Evolutionary conservation across 2,329 filamentous ascomycete genomes (phyloP).

Genomic region (Fusarium austroafricanum): DNA sequence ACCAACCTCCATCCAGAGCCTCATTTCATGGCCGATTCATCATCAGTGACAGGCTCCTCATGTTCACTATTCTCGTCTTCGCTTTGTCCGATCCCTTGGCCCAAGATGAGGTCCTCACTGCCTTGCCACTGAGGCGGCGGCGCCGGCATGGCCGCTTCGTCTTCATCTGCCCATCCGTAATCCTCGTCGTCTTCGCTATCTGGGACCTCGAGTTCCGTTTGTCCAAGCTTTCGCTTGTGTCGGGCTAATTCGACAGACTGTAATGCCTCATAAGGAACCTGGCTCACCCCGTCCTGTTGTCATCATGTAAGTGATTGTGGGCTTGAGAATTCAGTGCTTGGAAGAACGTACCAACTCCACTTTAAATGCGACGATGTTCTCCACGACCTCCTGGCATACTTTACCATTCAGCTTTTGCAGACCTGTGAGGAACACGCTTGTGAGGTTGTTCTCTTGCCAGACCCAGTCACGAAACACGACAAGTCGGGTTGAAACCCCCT

Average conservation of each 20-base stretch:
- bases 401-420: conserved; percentile 74
- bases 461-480: conserved; percentile 84
- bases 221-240: conserved; percentile 72
- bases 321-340: conserved; percentile 23
- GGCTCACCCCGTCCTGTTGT: conserved; percentile 57
- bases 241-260: conserved; percentile 51
- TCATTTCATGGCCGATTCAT: conserved; percentile 40
- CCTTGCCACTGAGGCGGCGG: conserved; percentile 76
- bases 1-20: conserved; percentile 32
- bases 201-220: conserved; percentile 69
- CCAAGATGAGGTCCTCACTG: conserved; percentile 71
- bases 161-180: conserved; percentile 77
- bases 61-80: conserved; percentile 48
- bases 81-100: conserved; percentile 57
- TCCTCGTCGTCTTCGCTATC: conserved; percentile 76
- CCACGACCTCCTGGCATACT: conserved; percentile 53
- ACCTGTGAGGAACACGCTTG: conserved; percentile 68
- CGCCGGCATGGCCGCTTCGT: conserved; percentile 69
- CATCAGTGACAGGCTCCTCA: conserved; percentile 36
- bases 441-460: conserved; percentile 59
- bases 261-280: conserved; percentile 56
- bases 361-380: conserved; percentile 61
- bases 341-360: conserved; percentile 57
- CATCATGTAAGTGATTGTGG: conserved; percentile 40
- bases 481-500: conserved; percentile 77